phyloP scores from a whole-genome alignment of 2,329 filamentous ascomycete species.

The Apiospora phragmitis region DNA sequence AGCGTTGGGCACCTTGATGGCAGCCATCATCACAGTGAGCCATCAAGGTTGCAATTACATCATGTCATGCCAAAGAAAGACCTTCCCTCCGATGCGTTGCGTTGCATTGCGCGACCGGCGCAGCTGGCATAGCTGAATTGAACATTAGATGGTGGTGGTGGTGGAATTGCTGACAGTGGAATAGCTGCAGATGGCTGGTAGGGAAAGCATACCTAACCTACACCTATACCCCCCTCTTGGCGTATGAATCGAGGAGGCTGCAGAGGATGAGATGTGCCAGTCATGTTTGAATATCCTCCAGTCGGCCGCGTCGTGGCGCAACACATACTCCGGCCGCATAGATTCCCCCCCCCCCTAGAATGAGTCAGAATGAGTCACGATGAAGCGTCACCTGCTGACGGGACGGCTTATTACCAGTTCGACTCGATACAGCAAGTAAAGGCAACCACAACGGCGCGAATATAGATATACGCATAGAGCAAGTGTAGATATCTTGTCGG shows the following conservation, averaged over 20 bases:
- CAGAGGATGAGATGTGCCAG: background rate
- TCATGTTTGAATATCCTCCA: background rate
- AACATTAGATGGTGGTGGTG: background rate
- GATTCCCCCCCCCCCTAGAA: too few relatives aligned
- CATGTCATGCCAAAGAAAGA: background rate
- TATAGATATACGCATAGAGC: background rate
- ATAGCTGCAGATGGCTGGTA: background rate
- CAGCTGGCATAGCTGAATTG: background rate
- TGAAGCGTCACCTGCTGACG: background rate
- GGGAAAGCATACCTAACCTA: too few relatives aligned
- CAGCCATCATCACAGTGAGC: background rate
- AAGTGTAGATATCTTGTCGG: background rate
- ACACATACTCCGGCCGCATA: background rate
- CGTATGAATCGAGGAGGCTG: too few relatives aligned
- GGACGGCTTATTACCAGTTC: background rate
- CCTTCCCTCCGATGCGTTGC: background rate
- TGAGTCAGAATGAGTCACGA: background rate
- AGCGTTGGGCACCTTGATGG: background rate
- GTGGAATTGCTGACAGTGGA: background rate
- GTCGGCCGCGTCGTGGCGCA: background rate
- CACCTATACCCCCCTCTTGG: too few relatives aligned
- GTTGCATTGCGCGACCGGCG: background rate
- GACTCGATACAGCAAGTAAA: background rate
- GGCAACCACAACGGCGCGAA: background rate
- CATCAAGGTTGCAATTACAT: background rate